phyloP scores from a whole-genome alignment of 352 stramenopile species.

The Globisporangium paroecandrum region DNA sequence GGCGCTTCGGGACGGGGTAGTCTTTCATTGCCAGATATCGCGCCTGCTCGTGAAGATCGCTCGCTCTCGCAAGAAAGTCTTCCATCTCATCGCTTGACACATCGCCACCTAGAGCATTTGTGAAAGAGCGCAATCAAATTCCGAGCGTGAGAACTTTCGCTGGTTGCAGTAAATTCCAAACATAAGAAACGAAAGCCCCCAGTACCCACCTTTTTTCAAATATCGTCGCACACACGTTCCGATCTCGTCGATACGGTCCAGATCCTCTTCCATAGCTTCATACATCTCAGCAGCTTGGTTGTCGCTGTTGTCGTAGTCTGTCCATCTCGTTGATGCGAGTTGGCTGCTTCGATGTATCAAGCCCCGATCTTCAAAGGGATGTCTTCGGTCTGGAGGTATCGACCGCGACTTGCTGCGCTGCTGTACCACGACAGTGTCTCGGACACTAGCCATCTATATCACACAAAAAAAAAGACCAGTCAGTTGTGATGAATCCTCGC shows the following conservation, averaged over 20 bases:
- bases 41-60: slow-evolving; percentile 35
- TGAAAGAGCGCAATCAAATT: not conserved
- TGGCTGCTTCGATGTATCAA: not conserved
- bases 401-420: slow-evolving; percentile 15
- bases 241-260: slow-evolving; percentile 57
- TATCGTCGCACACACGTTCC: slow-evolving; percentile 34
- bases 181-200: not conserved
- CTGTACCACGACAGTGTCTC: slow-evolving; percentile 20
- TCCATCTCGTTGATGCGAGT: not conserved
- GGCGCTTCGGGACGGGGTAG: slow-evolving; percentile 12
- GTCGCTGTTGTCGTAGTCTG: slow-evolving; percentile 1
- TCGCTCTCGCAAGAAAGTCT: slow-evolving; percentile 32
- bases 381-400: slow-evolving; percentile 1
- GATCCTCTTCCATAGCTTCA: slow-evolving; percentile 49
- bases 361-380: not conserved
- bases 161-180: not conserved
- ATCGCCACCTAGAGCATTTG: slow-evolving; percentile 26
- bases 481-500: not conserved
- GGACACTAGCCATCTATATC: slow-evolving; percentile 26
- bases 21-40: slow-evolving; percentile 56
- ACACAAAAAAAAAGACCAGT: slow-evolving; percentile 1
- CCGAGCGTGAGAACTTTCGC: not conserved
- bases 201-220: slow-evolving; percentile 38
- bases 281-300: slow-evolving; percentile 29
- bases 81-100: slow-evolving; percentile 43